phyloP scores from a whole-genome alignment of 1,139 yeast species.

The Debaryomyces fabryi region DNA sequence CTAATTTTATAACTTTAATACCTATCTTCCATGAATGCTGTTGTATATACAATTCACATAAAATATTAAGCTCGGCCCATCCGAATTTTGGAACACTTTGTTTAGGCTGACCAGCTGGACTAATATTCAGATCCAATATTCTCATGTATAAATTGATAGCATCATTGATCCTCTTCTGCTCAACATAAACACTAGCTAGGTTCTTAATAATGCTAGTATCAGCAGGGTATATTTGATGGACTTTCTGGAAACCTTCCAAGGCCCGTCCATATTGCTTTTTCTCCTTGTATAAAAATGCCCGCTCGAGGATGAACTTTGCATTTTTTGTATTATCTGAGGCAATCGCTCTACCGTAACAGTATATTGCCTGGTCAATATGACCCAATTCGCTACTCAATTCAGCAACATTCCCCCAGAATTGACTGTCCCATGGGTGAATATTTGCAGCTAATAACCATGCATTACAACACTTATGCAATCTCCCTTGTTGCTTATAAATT shows the following conservation, averaged over 20 bases:
- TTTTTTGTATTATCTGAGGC: conserved; percentile 55
- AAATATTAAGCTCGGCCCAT: conserved; percentile 86
- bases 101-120: conserved; percentile 30
- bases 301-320: conserved; percentile 54
- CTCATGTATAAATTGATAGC: conserved; percentile 78
- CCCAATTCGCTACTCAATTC: conserved; percentile 73
- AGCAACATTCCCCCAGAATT: conserved; percentile 85
- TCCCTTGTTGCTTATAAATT: conserved; percentile 70
- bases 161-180: conserved; percentile 73
- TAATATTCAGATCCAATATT: conserved; percentile 60
- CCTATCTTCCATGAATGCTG: conserved; percentile 64
- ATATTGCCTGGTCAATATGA: conserved; percentile 76
- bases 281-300: conserved; percentile 70
- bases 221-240: conserved; percentile 62
- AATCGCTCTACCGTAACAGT: conserved; percentile 78
- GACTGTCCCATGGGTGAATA: conserved; percentile 73
- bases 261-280: conserved; percentile 72
- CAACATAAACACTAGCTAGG: conserved; percentile 76
- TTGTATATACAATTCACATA: conserved; percentile 75
- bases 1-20: conserved; percentile 63
- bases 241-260: conserved; percentile 67
- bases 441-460: conserved; percentile 88
- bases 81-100: conserved; percentile 56
- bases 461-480: conserved; percentile 71
- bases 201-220: conserved; percentile 67